Evolutionary conservation across 2,329 filamentous ascomycete genomes (phyloP).

Genomic region (Xylariales sp.): DNA sequence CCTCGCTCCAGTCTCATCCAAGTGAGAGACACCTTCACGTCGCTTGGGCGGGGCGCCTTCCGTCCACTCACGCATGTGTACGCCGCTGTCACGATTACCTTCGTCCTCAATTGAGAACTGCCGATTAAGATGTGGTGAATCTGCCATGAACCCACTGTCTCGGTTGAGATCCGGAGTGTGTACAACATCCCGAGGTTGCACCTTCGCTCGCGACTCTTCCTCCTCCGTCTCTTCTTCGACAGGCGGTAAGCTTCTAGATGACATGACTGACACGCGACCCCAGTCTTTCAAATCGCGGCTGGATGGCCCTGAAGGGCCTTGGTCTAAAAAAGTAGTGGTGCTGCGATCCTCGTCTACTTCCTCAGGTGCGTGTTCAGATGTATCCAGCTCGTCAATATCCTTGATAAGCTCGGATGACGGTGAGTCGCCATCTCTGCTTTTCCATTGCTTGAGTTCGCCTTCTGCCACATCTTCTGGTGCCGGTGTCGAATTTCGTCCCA

Average conservation of each 20-base stretch:
- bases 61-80: slow-evolving; percentile 47
- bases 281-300: slow-evolving; percentile 30
- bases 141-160: slow-evolving; percentile 45
- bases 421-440: slow-evolving; percentile 2
- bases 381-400: slow-evolving; percentile 19
- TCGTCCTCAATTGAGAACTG: slow-evolving; percentile 29
- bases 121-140: slow-evolving; percentile 36
- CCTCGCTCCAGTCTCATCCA: slow-evolving; percentile 20
- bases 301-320: slow-evolving; percentile 1
- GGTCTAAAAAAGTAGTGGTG: too few relatives aligned
- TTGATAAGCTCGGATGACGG: slow-evolving; percentile 19
- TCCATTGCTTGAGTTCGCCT: slow-evolving; percentile 3
- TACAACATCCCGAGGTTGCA: slow-evolving; percentile 9
- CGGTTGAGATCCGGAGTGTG: slow-evolving; percentile 34
- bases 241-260: slow-evolving; percentile 39
- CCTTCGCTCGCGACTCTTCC: slow-evolving; percentile 18
- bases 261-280: slow-evolving; percentile 31
- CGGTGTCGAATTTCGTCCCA: slow-evolving; percentile 4
- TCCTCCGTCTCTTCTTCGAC: slow-evolving; percentile 49
- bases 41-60: slow-evolving; percentile 24
- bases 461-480: not conserved
- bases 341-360: slow-evolving; percentile 1
- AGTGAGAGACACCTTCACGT: slow-evolving; percentile 13
- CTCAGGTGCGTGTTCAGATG: slow-evolving; percentile 16
- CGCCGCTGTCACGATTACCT: slow-evolving; percentile 49